These are phyloP conservation scores for Phytopythium mirpurense DNA, from an alignment of 352 stramenopile genomes.

Conservation along the genomic window DNA sequence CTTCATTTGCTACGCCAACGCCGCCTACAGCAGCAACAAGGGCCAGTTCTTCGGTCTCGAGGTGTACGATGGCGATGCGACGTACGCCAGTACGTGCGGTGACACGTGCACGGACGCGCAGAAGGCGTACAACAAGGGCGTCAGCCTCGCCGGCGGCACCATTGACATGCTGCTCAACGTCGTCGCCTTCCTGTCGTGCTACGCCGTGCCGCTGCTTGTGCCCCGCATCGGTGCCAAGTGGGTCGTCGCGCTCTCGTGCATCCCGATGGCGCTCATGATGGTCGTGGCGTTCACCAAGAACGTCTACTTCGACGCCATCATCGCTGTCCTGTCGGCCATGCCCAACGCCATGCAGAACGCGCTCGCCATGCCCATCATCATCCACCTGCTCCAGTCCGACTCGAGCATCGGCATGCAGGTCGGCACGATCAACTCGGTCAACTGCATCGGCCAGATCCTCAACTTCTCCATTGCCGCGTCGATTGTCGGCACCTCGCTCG, in stretches of 20 bases:
- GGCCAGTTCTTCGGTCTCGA: slow-evolving; percentile 50
- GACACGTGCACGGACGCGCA: slow-evolving; percentile 22
- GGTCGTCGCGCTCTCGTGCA: slow-evolving; percentile 18
- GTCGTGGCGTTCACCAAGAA: slow-evolving; percentile 24
- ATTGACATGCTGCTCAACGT: slow-evolving; percentile 13
- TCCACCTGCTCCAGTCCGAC: slow-evolving; percentile 32
- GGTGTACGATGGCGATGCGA: slow-evolving; percentile 29
- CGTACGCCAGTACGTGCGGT: slow-evolving; percentile 20
- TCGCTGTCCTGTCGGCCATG: slow-evolving; percentile 24
- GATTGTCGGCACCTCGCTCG: slow-evolving; percentile 28
- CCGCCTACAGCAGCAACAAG: slow-evolving; percentile 58
- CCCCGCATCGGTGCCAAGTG: slow-evolving; percentile 27
- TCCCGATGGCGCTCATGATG: slow-evolving; percentile 30
- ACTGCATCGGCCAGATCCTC: slow-evolving; percentile 26
- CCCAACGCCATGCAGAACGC: slow-evolving; percentile 21
- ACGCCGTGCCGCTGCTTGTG: slow-evolving; percentile 36
- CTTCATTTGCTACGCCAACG: slow-evolving; percentile 44
- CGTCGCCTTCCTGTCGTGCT: slow-evolving; percentile 36
- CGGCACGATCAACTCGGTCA: slow-evolving; percentile 35
- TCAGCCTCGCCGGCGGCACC: slow-evolving; percentile 38
- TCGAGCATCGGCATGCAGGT: slow-evolving; percentile 30
- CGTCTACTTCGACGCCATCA: slow-evolving; percentile 22
- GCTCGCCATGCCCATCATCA: slow-evolving; percentile 28
- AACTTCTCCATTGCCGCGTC: slow-evolving; percentile 30
- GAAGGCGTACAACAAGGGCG: slow-evolving; percentile 41